Evolutionary conservation across 331 rosid species (phyloP), one percentile per base, ranked within the genome.

Genomic region (Quercus tomentella): DNA sequence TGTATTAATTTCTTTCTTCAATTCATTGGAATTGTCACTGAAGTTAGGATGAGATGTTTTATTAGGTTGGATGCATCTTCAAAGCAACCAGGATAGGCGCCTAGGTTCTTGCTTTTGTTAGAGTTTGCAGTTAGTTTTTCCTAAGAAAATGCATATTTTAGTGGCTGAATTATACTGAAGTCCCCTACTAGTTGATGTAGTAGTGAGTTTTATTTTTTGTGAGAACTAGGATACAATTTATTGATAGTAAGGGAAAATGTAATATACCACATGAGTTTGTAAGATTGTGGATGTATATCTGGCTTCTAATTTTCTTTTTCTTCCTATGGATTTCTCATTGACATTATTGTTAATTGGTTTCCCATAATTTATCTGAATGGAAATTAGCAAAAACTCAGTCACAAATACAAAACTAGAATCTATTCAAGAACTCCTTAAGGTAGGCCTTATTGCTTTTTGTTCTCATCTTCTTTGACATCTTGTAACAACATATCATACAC

Each of bases 21-120:
- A 43, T 33, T 70, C 68, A 31, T 31, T 72, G 79, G 72, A 75
- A 28, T 60, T 31, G 18, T 20, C 51, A 56, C 56, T 73, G 28
- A 74, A 25, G 37, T 49, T 69, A 51, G 23, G 55, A 51, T 30
- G 21, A 21, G 20, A 73, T 75, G 63, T 51, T 84, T 73, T 81
- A 43, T 70, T 88, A 92, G 97, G 90, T 92, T 52, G 97, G 94
- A 79, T 92, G 90, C 84, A 75, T 87, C 77, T 73, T 92, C 71
- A 74, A 87, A 25, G 79, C 87, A 60, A 77, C 72, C 70, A 83
- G 77, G 78, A 79, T 37, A 7, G 70, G 83, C 2, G 87, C 87
- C 86, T 92, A 92, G 98, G 97, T 92, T 87, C 69, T 72, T 54
- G 74, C 77, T 70, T 88, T 60, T 56, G 68, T 56, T 65, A 16